Base-by-base conservation (phyloP, 805 yeast genomes). In the Wickerhamiella kazuoi region DNA sequence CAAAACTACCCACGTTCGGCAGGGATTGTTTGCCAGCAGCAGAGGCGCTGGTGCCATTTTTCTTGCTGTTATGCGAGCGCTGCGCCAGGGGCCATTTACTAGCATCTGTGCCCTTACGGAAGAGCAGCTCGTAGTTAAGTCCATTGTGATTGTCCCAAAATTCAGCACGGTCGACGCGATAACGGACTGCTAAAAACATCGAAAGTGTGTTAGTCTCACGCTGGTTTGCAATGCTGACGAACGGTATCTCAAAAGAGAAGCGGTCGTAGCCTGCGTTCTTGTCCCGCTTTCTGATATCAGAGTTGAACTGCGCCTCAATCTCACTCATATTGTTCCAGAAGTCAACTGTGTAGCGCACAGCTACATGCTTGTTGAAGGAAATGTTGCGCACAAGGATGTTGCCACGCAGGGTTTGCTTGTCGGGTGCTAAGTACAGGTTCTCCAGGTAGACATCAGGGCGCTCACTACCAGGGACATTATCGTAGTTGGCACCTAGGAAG, bases 351-450 rank as follows among this genome's bases (percentile, higher is more conserved):
- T 82, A 86, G 40, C 84, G 65, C 14, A 80, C 68, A 14, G 72
- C 68, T 16, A 87, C 78, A 21, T 59, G 52, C 56, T 86, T 86
- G 28, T 72, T 67, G 57, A 65, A 86, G 9, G 77, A 65, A 3
- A 81, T 39, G 60, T 86, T 87, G 50, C 72, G 71, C 21, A 80
- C 95, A 2, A 87, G 80, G 35, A 86, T 64, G 39, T 74, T 75
- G 1, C 95, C 96, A 37, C 71, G 54, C 14, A 86, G 59, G 41
- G 62, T 63, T 42, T 67, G 66, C 46, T 70, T 69, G 46, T 77
- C 81, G 7, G 67, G 57, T 29, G 75, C 65, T 21, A 82, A 60
- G 47, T 71, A 71, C 3, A 77, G 55, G 37, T 72, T 61, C 46
- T 83, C 94, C 41, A 82, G 59, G 48, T 74, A 79, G 0, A 81